Percentiles rank a stretch among this genome's conserved stretches.
These are phyloP conservation scores for Boletus reticuloceps DNA, from an alignment of 768 basidiomycete species.

Conservation along the genomic window DNA sequence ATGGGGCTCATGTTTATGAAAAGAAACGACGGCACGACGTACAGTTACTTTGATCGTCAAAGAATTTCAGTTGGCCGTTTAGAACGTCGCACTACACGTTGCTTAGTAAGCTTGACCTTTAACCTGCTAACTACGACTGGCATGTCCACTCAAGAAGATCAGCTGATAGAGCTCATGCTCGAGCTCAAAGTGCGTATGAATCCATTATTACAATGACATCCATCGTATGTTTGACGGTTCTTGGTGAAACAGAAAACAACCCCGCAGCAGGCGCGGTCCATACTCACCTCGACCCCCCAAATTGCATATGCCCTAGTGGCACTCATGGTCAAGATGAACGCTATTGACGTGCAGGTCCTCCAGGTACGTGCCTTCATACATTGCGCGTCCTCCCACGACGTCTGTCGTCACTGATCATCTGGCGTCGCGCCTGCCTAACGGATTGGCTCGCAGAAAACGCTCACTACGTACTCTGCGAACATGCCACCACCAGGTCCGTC, in stretches of 20 bases:
- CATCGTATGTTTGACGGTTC: conserved; percentile 1
- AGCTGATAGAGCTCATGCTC: conserved; percentile 71
- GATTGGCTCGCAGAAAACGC: conserved; percentile 48
- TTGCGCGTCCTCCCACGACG: neutral
- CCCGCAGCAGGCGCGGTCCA: conserved; percentile 62
- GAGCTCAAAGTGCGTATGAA: conserved; percentile 54
- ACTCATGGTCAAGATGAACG: conserved; percentile 76
- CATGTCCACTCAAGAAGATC: conserved; percentile 63
- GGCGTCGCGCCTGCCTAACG: conserved; percentile 3
- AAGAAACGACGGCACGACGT: no score
- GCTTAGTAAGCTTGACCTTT: no score
- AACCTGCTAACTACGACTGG: no score
- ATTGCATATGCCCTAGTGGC: conserved; percentile 76
- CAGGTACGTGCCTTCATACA: conserved; percentile 44
- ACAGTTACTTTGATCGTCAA: no score
- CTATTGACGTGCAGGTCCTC: conserved; percentile 70
- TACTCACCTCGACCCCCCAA: conserved; percentile 70
- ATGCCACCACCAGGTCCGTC: conserved; percentile 17
- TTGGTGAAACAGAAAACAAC: conserved; percentile 61
- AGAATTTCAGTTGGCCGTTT: no score
- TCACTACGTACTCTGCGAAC: conserved; percentile 48
- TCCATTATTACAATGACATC: no score
- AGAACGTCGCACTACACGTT: no score
- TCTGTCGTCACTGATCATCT: neutral
- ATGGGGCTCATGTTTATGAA: no score